A percentile compares a stretch with the other conserved stretches of the same genome.
These are phyloP conservation scores for Raffaelea deltoideospora DNA, from an alignment of 2,329 filamentous ascomycete genomes.

Conservation along the genomic window DNA sequence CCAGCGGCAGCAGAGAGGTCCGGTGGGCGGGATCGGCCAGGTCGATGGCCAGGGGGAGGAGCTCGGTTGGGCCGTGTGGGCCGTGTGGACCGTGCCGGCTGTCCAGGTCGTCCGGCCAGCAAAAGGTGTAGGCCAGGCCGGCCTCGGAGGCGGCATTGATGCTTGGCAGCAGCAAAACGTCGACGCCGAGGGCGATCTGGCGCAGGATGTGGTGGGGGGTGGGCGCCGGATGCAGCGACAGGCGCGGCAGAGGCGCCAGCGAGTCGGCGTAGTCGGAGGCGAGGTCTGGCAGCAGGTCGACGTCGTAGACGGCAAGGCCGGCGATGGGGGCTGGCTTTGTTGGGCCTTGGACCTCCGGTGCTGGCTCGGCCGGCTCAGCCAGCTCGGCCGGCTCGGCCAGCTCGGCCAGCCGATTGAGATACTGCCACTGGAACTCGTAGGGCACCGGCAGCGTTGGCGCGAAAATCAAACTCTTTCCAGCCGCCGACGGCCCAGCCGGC, in stretches of 20 bases:
- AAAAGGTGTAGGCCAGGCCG: slow-evolving; percentile 70
- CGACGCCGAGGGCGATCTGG: slow-evolving; percentile 62
- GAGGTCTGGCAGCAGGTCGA: slow-evolving; percentile 52
- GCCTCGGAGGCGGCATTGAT: slow-evolving; percentile 61
- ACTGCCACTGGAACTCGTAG: slow-evolving; percentile 61
- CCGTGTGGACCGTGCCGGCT: not conserved
- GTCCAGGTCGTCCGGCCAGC: slow-evolving; percentile 39
- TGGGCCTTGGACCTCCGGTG: slow-evolving; percentile 27
- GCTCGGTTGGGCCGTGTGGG: slow-evolving; percentile 6
- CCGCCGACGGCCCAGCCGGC: slow-evolving; percentile 14
- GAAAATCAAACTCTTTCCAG: slow-evolving; percentile 29
- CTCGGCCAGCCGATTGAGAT: slow-evolving; percentile 55
- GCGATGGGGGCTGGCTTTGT: too few species aligned
- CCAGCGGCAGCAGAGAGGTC: slow-evolving; percentile 46
- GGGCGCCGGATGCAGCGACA: slow-evolving; percentile 55
- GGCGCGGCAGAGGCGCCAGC: slow-evolving; percentile 49
- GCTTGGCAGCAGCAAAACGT: slow-evolving; percentile 56
- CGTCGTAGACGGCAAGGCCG: slow-evolving; percentile 66
- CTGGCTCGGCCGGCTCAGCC: slow-evolving; percentile 24
- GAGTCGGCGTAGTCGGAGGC: slow-evolving; percentile 30
- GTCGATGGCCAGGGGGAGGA: slow-evolving; percentile 52
- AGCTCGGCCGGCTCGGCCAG: not conserved
- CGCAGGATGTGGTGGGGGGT: slow-evolving; percentile 66
- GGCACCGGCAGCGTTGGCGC: slow-evolving; percentile 61
- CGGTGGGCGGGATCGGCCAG: slow-evolving; percentile 56